Base-by-base conservation (phyloP, 192 early-diverging fungal species). In the Chytriomyces hyalinus region DNA sequence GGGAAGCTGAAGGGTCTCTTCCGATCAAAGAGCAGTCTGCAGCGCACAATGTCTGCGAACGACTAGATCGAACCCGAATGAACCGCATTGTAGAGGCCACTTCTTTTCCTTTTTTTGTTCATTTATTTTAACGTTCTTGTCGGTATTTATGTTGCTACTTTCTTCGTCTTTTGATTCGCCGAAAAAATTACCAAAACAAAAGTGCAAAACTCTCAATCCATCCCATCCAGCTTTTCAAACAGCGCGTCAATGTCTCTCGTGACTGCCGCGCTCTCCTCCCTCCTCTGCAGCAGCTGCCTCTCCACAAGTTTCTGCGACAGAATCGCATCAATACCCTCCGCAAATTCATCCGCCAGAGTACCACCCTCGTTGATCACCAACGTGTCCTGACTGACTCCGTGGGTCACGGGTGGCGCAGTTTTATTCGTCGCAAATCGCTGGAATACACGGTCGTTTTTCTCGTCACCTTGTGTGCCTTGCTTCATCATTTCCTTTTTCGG, bases 1-100 rank as follows among this genome's bases (percentile, higher is more conserved):
- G 61, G 71, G 15, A 61, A 63, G 45, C n/a, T 73, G 20, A 73
- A 73, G 60, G 71, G 71, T 6, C 22, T 73, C 15, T 28, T 73
- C 49, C 9, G 26, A 50, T 24, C 36, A 26, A 57, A 26, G 8
- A 53, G 20, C 50, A 64, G 26, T 17, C 26, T 28, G n/a, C 15
- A 64, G n/a, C 15, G 10, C n/a, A 28, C 15, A 64, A 17, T 10
- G 62, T 57, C 53, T 5, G 13, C 53, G 53, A 36, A 36, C 36
- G 36, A 36, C 36, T 36, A 36, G 36, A 36, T 36, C 36, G 36
- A 36, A 36, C 36, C 36, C 36, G 4, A 36, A 36, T 36, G 1
- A 26, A 36, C 36, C 36, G 36, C 36, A 36, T 36, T 36, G 36
- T 36, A 36, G 36, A 36, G 36, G 36, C 11, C 11, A 22, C 36